phyloP scores from a whole-genome alignment of 257 asterid species.

The Solanum clarkiae region DNA sequence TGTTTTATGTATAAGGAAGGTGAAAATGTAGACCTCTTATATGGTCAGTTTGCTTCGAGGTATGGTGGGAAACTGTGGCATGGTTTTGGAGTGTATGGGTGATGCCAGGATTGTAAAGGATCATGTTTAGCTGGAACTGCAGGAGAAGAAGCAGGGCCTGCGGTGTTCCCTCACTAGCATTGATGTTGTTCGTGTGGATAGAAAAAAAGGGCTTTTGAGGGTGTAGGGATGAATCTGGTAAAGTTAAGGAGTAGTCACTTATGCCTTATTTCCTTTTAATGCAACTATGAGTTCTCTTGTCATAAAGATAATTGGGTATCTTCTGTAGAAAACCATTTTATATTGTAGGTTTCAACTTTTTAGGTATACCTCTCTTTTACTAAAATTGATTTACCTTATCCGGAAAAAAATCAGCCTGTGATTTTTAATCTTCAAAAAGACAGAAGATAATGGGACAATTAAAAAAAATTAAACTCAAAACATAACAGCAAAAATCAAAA shows the following conservation, averaged over 20 bases:
- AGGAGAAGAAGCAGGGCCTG: neutral
- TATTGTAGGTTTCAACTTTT: neutral
- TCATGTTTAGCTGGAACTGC: neutral
- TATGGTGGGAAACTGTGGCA: neutral
- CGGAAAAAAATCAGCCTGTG: too few species aligned
- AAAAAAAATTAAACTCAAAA: neutral
- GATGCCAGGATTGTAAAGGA: neutral
- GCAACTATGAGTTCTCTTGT: neutral
- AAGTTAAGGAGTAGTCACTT: neutral
- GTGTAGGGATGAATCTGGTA: neutral
- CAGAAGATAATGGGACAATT: neutral
- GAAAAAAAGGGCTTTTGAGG: neutral
- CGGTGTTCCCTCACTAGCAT: neutral
- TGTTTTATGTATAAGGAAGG: too few species aligned
- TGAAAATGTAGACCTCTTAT: neutral
- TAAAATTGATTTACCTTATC: neutral
- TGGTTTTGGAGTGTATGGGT: neutral
- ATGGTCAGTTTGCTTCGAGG: neutral
- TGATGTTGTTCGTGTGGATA: neutral
- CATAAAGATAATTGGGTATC: neutral
- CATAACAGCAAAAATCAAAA: neutral
- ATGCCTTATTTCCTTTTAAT: neutral
- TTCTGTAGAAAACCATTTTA: neutral
- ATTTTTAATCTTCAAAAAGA: neutral
- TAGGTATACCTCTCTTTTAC: neutral